A percentile compares a stretch with the other conserved stretches of the same genome.
These are phyloP conservation scores for Raddia guianensis DNA, from an alignment of 176 grass and related monocot species.

Conservation along the genomic window DNA sequence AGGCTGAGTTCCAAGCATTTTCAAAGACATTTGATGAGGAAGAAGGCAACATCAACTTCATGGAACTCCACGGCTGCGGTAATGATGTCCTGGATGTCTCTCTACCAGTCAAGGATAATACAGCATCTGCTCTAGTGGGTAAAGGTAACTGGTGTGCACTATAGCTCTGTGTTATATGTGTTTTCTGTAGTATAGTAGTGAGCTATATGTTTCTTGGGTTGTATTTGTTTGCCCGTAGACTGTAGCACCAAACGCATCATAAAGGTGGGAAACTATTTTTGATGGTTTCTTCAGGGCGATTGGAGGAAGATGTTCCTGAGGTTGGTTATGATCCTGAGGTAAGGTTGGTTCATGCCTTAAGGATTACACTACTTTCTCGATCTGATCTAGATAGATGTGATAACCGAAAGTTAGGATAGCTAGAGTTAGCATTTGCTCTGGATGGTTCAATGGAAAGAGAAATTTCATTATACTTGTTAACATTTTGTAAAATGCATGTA, in stretches of 20 bases:
- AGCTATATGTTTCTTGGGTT: not conserved
- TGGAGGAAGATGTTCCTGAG: not conserved
- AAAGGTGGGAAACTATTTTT: not conserved
- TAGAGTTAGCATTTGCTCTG: not conserved
- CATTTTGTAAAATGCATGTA: not conserved
- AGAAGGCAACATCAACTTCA: constrained; percentile 19
- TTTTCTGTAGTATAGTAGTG: not conserved
- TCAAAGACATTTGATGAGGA: not conserved
- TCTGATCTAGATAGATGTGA: not conserved
- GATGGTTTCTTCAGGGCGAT: too few relatives aligned
- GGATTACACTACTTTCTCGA: not conserved
- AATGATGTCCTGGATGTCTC: not conserved
- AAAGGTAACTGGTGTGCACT: not conserved
- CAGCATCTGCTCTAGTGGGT: not conserved
- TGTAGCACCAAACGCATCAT: not conserved
- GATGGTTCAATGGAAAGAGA: not conserved
- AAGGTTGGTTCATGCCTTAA: not conserved
- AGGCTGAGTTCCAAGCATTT: constrained; percentile 39
- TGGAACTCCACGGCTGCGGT: not conserved
- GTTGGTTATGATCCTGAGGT: not conserved
- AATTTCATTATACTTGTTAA: not conserved
- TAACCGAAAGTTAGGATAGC: not conserved
- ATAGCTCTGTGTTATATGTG: not conserved
- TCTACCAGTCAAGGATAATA: not conserved
- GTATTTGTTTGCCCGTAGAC: not conserved